These are phyloP conservation scores for Talaromyces nanjingensis DNA, from an alignment of 495 filamentous ascomycete species.

Conservation along the genomic window DNA sequence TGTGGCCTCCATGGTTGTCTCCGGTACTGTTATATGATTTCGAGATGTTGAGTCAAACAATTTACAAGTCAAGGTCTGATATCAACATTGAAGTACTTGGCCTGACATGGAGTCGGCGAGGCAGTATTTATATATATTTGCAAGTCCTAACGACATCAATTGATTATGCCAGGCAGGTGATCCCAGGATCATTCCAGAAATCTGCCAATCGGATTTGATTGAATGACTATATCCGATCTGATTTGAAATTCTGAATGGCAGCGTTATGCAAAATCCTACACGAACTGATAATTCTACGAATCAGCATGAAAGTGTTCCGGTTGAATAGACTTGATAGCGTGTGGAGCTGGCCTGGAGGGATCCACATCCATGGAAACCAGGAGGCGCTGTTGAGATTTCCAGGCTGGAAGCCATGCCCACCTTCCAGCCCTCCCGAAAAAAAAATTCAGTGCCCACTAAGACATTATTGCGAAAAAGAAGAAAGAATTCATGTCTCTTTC, in stretches of 20 bases:
- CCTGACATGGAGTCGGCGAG: not conserved
- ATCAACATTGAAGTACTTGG: not conserved
- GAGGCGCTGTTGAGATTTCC: not conserved
- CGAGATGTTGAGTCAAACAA: not conserved
- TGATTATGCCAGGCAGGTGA: not conserved
- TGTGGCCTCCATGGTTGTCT: not conserved
- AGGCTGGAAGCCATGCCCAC: not conserved
- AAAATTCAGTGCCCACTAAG: not conserved
- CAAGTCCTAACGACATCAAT: not conserved
- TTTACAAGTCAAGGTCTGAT: not conserved
- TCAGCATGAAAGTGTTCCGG: too few species aligned
- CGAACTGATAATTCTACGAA: too few species aligned
- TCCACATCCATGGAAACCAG: too few species aligned
- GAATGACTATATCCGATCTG: too few species aligned
- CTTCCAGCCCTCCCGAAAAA: not conserved
- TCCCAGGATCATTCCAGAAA: not conserved
- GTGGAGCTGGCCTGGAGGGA: too few species aligned
- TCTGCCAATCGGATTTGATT: too few species aligned
- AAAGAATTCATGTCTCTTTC: not conserved
- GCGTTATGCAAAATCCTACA: too few species aligned
- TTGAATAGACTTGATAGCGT: too few species aligned
- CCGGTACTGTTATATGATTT: not conserved
- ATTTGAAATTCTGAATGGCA: too few species aligned
- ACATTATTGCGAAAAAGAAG: too few species aligned
- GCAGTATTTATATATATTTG: not conserved